Conservation (phyloP, 2,329 filamentous ascomycete genomes). For the Exutisphaerella laricina region DNA sequence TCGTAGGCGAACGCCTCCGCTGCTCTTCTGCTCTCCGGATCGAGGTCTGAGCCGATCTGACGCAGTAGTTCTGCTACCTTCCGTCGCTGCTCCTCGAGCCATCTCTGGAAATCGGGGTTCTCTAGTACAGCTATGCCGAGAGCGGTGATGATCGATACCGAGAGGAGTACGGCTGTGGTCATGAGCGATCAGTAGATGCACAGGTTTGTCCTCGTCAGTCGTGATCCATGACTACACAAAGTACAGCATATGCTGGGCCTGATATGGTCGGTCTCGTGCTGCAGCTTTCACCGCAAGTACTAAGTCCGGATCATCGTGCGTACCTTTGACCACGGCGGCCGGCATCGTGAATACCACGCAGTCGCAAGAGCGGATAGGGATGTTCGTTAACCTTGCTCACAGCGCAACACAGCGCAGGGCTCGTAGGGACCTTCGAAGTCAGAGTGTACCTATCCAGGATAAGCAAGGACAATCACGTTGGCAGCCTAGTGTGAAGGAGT, state of each 20-base stretch:
- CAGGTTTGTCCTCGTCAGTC: not conserved
- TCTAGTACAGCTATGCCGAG: constrained; percentile 60
- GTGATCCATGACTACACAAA: too few species aligned
- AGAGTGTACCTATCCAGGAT: not conserved
- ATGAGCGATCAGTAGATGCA: not conserved
- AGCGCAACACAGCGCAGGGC: not conserved
- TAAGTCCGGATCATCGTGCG: not conserved
- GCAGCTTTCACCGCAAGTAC: not conserved
- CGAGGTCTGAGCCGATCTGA: constrained; percentile 55
- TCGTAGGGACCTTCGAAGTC: not conserved
- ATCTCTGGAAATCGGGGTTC: constrained; percentile 57
- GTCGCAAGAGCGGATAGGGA: too few species aligned
- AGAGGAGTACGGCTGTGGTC: constrained; percentile 54
- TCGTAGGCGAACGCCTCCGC: constrained; percentile 36
- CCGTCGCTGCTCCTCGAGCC: constrained; percentile 56
- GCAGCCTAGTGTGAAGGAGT: not conserved
- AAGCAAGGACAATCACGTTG: constrained; percentile 3
- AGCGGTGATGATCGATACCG: constrained; percentile 56
- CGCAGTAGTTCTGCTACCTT: constrained; percentile 57
- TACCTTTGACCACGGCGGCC: constrained; percentile 6
- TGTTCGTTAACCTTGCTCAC: too few species aligned
- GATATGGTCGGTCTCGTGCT: not conserved
- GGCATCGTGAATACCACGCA: constrained; percentile 1
- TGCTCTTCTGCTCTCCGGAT: constrained; percentile 40
- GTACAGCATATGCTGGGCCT: too few species aligned